Percentiles rank a stretch among this genome's conserved stretches.
phyloP scores from a whole-genome alignment of 2,329 filamentous ascomycete genomes.

The Aspergillus arachidicola region DNA sequence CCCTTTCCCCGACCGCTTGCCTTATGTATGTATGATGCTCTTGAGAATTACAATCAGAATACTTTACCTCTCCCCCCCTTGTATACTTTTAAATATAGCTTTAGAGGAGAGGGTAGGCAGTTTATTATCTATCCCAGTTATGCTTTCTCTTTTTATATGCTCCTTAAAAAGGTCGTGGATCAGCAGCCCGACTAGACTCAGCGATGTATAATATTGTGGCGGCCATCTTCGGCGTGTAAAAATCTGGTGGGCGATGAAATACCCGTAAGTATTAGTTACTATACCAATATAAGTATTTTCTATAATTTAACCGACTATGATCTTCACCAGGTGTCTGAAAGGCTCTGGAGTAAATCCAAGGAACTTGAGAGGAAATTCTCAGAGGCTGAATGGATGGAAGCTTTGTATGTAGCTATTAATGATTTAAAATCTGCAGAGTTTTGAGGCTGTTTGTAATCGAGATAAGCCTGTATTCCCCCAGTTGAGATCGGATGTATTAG shows the following conservation, averaged over 20 bases:
- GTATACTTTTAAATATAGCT: neutral
- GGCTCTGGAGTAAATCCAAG: constrained; percentile 8
- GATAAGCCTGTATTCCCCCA: neutral
- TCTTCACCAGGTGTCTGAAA: neutral
- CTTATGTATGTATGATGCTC: neutral
- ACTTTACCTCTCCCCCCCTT: neutral
- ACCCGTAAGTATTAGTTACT: constrained; percentile 5
- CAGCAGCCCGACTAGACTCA: constrained; percentile 5
- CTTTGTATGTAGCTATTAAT: constrained; percentile 8
- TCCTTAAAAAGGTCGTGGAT: constrained; percentile 6
- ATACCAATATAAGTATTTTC: neutral
- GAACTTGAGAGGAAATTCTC: constrained; percentile 5
- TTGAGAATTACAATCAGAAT: neutral
- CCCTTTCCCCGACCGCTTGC: neutral
- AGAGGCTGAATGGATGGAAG: constrained; percentile 11
- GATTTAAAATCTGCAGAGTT: constrained; percentile 4
- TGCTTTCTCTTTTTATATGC: neutral
- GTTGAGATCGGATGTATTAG: neutral
- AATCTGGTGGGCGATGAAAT: constrained; percentile 8
- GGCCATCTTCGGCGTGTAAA: constrained; percentile 9
- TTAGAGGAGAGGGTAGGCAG: neutral
- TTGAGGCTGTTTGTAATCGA: constrained; percentile 3
- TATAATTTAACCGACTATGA: neutral
- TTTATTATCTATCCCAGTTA: neutral
- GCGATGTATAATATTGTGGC: constrained; percentile 11